Evolutionary conservation across 2,329 filamentous ascomycete species (phyloP), one percentile per base, ranked within the genome.

Genomic region (Metarhizium guizhouense): DNA sequence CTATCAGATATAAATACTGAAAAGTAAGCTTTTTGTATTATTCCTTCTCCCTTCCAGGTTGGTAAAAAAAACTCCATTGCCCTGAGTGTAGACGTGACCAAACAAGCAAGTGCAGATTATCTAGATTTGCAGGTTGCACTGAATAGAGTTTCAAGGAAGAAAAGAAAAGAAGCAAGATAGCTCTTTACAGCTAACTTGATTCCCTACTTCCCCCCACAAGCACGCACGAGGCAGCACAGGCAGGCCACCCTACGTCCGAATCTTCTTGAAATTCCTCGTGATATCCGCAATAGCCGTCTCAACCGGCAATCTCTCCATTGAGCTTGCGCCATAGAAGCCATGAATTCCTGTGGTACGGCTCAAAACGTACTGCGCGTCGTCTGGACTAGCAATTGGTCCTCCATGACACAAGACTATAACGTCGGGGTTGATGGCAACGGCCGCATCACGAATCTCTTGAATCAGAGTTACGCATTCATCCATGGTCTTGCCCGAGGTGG

Each of bases 271-370:
- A 6, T 25, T 14, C 61, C 63, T 72, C 40, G 70, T 73, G 47
- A 72, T 71, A 4, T 69, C 63, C 8, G 70, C 80, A 55, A 88
- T 86, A 0, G 85, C 85, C 56, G 78, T 72, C 64, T 88, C 85
- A 11, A 87, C 84, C 0, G 85, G 85, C 59, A 88, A 68, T 48
- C 84, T 72, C 68, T 88, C 85, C 81, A 88, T 86, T 53, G 80
- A 83, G 58, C 83, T 86, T 14, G 85, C 85, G 0, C 85, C 86
- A 62, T 83, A 88, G 67, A 89, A 88, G 0, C 85, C 85, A 70
- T 88, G 84, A 14, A 88, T 72, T 0, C 84, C 85, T 38, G 74
- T 76, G 0, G 82, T 85, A 60, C 77, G 71, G 29, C 73, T 74
- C 36, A 88, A 72, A 10, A 88, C 79, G 64, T 81, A 86, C 60